Conservation (phyloP, 495 filamentous ascomycete species). For the Penicillium psychrofluorescens region DNA sequence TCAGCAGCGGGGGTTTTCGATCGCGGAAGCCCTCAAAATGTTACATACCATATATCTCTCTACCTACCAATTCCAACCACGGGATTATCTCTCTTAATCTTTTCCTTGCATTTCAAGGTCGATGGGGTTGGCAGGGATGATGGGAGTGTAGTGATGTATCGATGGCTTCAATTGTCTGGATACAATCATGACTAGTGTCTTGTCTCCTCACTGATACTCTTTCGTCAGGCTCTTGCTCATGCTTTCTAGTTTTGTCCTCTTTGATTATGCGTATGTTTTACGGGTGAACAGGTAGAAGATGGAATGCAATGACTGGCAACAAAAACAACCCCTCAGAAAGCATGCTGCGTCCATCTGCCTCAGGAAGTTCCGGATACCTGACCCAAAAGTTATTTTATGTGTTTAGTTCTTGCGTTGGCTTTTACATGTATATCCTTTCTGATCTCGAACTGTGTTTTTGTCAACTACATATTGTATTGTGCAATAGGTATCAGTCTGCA, state of each 20-base stretch:
- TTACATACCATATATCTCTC: constrained; percentile 19
- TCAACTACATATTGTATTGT: background rate
- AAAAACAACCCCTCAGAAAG: constrained; percentile 11
- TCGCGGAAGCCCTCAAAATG: constrained; percentile 16
- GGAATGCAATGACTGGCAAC: constrained; percentile 18
- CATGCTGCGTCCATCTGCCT: constrained; percentile 18
- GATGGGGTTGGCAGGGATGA: background rate
- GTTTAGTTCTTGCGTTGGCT: constrained; percentile 33
- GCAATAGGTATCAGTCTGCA: too few relatives aligned
- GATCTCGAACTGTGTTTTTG: constrained; percentile 13
- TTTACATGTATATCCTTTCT: constrained; percentile 12
- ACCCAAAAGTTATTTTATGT: constrained; percentile 43
- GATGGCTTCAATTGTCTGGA: too few relatives aligned
- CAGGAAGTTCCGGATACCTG: constrained; percentile 85
- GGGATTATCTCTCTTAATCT: constrained; percentile 4
- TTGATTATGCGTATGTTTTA: constrained; percentile 6
- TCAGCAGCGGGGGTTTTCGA: background rate
- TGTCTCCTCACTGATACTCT: background rate
- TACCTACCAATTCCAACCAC: constrained; percentile 1
- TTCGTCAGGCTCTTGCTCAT: constrained; percentile 5
- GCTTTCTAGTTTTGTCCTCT: constrained; percentile 5
- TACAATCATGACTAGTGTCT: background rate
- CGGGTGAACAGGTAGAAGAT: constrained; percentile 21
- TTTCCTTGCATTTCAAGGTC: background rate
- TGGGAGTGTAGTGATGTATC: too few relatives aligned